Percentiles rank a stretch among this genome's conserved stretches.
These are phyloP conservation scores for Rutstroemia sp. DNA, from an alignment of 2,329 filamentous ascomycete species.

Conservation along the genomic window DNA sequence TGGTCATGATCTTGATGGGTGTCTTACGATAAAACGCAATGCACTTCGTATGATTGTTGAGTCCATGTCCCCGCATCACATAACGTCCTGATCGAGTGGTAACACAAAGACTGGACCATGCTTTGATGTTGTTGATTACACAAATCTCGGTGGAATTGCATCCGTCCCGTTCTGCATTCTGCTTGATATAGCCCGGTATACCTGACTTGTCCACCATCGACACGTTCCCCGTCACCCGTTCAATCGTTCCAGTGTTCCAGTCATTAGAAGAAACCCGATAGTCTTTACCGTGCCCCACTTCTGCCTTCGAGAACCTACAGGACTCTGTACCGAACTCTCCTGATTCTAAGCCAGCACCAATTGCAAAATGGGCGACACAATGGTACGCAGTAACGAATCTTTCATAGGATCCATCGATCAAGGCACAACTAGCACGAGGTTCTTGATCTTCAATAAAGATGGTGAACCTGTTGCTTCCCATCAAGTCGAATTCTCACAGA, in stretches of 20 bases:
- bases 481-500: slow-evolving; percentile 68
- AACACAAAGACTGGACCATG: too few relatives aligned
- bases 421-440: slow-evolving; percentile 70
- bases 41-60: too few relatives aligned
- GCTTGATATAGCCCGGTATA: not conserved
- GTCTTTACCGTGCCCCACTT: not conserved
- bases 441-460: slow-evolving; percentile 67
- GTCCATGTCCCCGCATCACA: too few relatives aligned
- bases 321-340: not conserved
- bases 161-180: not conserved
- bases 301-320: not conserved
- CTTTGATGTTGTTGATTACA: too few relatives aligned
- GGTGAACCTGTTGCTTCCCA: slow-evolving; percentile 66
- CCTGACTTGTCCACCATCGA: too few relatives aligned
- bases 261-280: not conserved
- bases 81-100: too few relatives aligned
- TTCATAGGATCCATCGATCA: slow-evolving; percentile 76
- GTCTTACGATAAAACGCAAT: too few relatives aligned
- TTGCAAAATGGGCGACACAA: slow-evolving; percentile 10
- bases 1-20: too few relatives aligned
- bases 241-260: not conserved
- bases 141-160: not conserved
- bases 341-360: not conserved
- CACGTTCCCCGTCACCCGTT: not conserved
- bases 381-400: slow-evolving; percentile 5